Percentiles rank a stretch among this genome's conserved stretches.
phyloP scores from a whole-genome alignment of 1,284 basidiomycete genomes.

The Inonotus hispidus region DNA sequence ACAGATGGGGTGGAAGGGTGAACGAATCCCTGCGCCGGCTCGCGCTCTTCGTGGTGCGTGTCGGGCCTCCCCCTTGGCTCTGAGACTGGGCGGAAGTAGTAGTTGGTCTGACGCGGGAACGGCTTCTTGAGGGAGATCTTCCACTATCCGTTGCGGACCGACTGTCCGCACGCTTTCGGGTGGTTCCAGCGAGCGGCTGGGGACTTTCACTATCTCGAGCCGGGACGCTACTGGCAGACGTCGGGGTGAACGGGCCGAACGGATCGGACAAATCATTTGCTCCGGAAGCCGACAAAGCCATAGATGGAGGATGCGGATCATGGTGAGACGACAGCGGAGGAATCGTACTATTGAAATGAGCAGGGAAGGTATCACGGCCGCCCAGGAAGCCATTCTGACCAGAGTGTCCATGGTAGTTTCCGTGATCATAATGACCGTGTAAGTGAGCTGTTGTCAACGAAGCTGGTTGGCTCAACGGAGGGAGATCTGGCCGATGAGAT shows the following conservation, averaged over 20 bases:
- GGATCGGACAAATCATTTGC: background rate
- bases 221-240: background rate
- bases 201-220: conserved; percentile 12
- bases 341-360: conserved; percentile 18
- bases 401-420: conserved; percentile 2
- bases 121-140: conserved; percentile 29
- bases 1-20: conserved; percentile 15
- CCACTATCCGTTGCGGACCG: conserved; percentile 23
- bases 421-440: conserved; percentile 10
- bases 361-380: conserved; percentile 16
- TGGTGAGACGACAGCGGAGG: conserved; percentile 16
- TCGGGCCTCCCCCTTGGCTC: conserved; percentile 37
- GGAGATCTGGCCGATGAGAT: conserved; percentile 15
- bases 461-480: conserved; percentile 15
- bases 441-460: conserved; percentile 15
- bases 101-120: conserved; percentile 40
- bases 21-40: conserved; percentile 30
- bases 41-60: conserved; percentile 35
- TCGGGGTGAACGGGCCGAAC: conserved; percentile 12
- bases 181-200: background rate
- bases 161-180: conserved; percentile 1
- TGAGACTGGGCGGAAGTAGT: conserved; percentile 3
- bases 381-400: background rate
- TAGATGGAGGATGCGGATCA: conserved; percentile 2
- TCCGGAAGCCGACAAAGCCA: background rate